phyloP scores from a whole-genome alignment of 371 early-diverging fungal species.

The Homolaphlyctis polyrhiza region DNA sequence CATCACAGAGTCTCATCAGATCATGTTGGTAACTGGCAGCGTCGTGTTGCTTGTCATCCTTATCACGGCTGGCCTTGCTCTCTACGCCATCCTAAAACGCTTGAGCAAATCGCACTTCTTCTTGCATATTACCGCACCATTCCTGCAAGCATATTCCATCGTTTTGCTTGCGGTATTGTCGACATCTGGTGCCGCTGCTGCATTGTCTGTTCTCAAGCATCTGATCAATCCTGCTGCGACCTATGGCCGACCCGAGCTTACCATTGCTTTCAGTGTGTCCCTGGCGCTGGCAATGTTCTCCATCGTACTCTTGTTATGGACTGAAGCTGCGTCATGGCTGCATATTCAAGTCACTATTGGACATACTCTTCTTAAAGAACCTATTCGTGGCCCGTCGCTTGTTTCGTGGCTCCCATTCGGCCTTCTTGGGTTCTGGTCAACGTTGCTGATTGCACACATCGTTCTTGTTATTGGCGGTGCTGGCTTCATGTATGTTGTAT shows the following conservation, averaged over 20 bases:
- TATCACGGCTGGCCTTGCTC: constrained; percentile 5
- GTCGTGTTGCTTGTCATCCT: constrained; percentile 13
- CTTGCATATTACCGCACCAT: constrained; percentile 15
- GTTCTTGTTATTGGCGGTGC: neutral
- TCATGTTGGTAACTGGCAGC: constrained; percentile 4
- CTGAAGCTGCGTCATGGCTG: too few species aligned
- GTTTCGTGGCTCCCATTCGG: constrained; percentile 30
- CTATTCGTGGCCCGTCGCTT: constrained; percentile 18
- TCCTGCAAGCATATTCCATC: constrained; percentile 16
- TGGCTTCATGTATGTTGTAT: constrained; percentile 12
- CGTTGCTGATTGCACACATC: constrained; percentile 11
- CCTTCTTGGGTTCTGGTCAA: constrained; percentile 22
- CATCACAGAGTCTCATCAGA: constrained; percentile 3
- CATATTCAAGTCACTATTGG: constrained; percentile 17
- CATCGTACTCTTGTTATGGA: constrained; percentile 21
- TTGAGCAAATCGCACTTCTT: constrained; percentile 12
- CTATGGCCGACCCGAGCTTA: constrained; percentile 26
- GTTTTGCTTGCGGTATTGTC: constrained; percentile 9
- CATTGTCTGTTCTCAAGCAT: constrained; percentile 17
- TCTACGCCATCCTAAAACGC: constrained; percentile 7
- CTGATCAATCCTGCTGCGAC: constrained; percentile 23
- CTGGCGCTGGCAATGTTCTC: constrained; percentile 16
- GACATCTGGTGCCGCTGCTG: constrained; percentile 2
- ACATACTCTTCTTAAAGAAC: neutral
- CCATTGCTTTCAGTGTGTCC: constrained; percentile 19